phyloP scores from a whole-genome alignment of 2,329 filamentous ascomycete species.

The Nemania bipapillata region DNA sequence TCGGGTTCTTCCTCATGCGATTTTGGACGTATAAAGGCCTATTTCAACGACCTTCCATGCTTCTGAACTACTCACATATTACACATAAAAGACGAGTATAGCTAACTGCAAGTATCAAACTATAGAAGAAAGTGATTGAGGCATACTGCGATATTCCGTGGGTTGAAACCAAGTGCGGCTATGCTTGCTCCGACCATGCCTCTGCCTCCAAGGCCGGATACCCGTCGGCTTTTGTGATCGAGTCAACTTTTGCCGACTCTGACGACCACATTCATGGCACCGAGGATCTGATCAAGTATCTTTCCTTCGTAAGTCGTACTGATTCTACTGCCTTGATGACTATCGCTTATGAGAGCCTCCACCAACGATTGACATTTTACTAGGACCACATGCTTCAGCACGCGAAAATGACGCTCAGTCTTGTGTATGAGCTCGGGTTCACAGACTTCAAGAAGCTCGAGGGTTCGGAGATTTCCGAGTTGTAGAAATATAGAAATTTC shows the following conservation, averaged over 20 bases:
- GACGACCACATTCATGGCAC: slow-evolving; percentile 77
- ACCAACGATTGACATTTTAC: slow-evolving; percentile 17
- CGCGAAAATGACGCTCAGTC: slow-evolving; percentile 81
- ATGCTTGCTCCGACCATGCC: slow-evolving; percentile 82
- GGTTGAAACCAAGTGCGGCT: slow-evolving; percentile 87
- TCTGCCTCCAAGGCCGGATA: slow-evolving; percentile 79
- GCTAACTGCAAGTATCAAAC: slow-evolving; percentile 3
- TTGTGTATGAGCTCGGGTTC: slow-evolving; percentile 86
- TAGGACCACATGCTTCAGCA: slow-evolving; percentile 89
- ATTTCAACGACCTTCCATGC: not conserved
- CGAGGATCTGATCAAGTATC: slow-evolving; percentile 75
- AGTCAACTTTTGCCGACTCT: slow-evolving; percentile 73
- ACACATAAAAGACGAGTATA: not conserved
- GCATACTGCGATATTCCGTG: slow-evolving; percentile 90
- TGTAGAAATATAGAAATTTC: slow-evolving; percentile 47
- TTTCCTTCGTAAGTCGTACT: slow-evolving; percentile 70
- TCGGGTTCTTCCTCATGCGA: no score
- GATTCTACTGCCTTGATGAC: no score
- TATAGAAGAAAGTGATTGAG: slow-evolving; percentile 78
- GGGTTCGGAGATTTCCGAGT: slow-evolving; percentile 51
- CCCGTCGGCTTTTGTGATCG: slow-evolving; percentile 79
- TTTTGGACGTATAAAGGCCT: not conserved
- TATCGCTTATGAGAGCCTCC: not conserved
- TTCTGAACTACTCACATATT: not conserved
- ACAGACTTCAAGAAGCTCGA: slow-evolving; percentile 69